Base-by-base conservation (phyloP, 225 moss, liverwort and hornwort genomes). In the Polytrichum formosum region DNA sequence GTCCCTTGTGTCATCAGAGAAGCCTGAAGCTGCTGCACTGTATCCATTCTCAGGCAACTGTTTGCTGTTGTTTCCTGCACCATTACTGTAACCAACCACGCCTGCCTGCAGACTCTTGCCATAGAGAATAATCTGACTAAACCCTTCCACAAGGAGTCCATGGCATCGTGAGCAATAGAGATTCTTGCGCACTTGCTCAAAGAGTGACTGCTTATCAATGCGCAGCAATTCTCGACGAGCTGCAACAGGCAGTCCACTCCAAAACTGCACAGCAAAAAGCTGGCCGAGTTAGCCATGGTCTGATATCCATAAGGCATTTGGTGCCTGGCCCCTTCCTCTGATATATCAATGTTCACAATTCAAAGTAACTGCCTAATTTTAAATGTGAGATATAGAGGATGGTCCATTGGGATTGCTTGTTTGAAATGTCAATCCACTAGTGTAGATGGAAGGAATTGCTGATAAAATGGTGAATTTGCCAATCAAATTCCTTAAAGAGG, bases 161-260 rank as follows among this genome's bases (percentile, higher is more conserved):
- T 98, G 98, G 80, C 98, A 98, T 46, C 98, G 88, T 70, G 94
- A 98, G 79, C 98, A 98, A 73, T 98, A 98, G 18, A 98, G 81
- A 65, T 98, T 98, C 85, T 98, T 98, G 63, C 94, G 92, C 64
- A 98, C 98, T 90, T 98, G 94, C 84, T 98, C 98, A 78, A 98
- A 98, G 4, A 98, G 80, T 66, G 94, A 84, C 79, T 98, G 98
- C 91, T 98, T 98, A 67, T 98, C 94, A 69, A 98, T 93, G 74
- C 98, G 94, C n/a, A 98, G 80, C 87, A 98, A 83, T 66, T 98
- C 94, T 56, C 98, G 94, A 46, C 98, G 94, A 82, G 92, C 94
- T 76, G 87, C 78, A 70, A 91, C 84, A 55, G 92, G 90, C 30
- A 98, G 84, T 64, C 83, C 94, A 83, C 89, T 94, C 98, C 98